Evolutionary conservation across 495 filamentous ascomycete species (phyloP), one percentile per base, ranked within the genome.

Genomic region (Penicillium ucsense): DNA sequence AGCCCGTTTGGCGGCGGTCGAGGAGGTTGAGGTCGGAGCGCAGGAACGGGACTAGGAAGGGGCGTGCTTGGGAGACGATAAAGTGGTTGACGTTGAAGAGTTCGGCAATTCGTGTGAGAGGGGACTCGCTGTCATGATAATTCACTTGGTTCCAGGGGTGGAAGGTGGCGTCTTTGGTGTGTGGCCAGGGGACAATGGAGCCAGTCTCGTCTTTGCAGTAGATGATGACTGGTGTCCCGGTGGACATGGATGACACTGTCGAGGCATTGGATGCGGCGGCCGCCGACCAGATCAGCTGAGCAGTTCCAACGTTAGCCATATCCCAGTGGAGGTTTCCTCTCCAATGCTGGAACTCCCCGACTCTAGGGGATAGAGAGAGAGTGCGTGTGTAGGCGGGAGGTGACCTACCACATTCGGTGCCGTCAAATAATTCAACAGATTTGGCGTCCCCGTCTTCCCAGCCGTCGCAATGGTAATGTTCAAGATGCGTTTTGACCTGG

Each of bases 71-170:
- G 1, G 89, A 95, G 48, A 95, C 88, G 56, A 97, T 94, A 67
- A 95, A 95, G 64, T 95, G 89, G 63, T 95, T 97, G 57, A 95
- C 89, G 61, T 95, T 95, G 76, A 95, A 95, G 30, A 95, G 82
- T 63, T 94, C 86, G 5, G 88, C 84, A 45, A 95, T 85, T 38
- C 91, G 81, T 35, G 80, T 74, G 4, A 95, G 77, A 0, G 91
- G 91, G 2, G 86, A 86, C 58, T 91, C 84, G 38, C 80, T 81
- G 49, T 88, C 88, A 36, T 73, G 76, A 65, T 86, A 85, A 31
- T 76, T 76, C 41, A 79, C 73, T 39, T 84, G 78, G 12, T 79
- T 81, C 78, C 81, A 86, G 20, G 83, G 77, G 36, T 71, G 75
- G 65, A 89, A 86, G 34, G 80, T 76, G 7, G 78, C 73, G 35